Percentiles rank a stretch among this genome's conserved stretches.
These are phyloP conservation scores for Monilinia fructigena DNA, from an alignment of 2,329 filamentous ascomycete species.

Conservation along the genomic window DNA sequence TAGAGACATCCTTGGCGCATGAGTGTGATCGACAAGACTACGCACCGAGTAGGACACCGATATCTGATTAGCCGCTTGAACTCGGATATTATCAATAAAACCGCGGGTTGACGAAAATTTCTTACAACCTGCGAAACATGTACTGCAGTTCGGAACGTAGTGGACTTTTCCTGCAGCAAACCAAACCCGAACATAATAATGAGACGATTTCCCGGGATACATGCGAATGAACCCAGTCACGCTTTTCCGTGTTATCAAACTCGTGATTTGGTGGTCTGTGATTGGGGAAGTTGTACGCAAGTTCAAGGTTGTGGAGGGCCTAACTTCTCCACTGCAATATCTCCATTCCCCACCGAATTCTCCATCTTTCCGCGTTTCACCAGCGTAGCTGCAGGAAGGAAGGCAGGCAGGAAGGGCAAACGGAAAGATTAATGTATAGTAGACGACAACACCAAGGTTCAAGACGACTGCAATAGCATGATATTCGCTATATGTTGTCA, in stretches of 20 bases:
- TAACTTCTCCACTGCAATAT: slow-evolving; percentile 2
- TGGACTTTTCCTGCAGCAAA: not conserved
- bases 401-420: not conserved
- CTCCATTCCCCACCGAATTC: slow-evolving; percentile 16
- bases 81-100: not conserved
- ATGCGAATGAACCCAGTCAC: not conserved
- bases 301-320: slow-evolving; percentile 15
- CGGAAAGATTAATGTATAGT: not conserved
- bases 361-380: slow-evolving; percentile 13
- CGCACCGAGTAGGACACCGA: slow-evolving; percentile 18
- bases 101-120: not conserved
- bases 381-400: not conserved
- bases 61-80: not conserved
- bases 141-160: not conserved
- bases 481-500: not conserved
- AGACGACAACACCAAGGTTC: slow-evolving; percentile 1
- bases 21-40: slow-evolving; percentile 9
- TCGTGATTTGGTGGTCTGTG: slow-evolving; percentile 10
- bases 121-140: not conserved
- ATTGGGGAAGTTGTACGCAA: slow-evolving; percentile 16
- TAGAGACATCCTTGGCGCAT: slow-evolving; percentile 5
- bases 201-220: slow-evolving; percentile 3
- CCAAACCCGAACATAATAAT: not conserved
- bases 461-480: not conserved
- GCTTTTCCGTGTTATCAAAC: slow-evolving; percentile 8